Base-by-base conservation (phyloP, 2,329 filamentous ascomycete genomes). In the Fusarium sp. region DNA sequence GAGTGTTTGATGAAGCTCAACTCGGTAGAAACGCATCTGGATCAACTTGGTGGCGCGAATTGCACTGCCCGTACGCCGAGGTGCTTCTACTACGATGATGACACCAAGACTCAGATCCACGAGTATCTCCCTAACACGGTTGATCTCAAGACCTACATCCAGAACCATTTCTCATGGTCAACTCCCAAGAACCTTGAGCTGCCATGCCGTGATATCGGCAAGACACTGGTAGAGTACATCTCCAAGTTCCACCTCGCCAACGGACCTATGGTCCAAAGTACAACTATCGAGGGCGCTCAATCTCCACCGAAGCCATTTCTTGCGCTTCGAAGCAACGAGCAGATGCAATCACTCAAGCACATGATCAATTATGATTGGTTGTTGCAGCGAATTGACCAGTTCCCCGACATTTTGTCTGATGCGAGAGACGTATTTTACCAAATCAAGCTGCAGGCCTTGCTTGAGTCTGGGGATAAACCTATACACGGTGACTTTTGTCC, bases 321-420 rank as follows among this genome's bases (percentile, higher is more conserved):
- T 41, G n/a, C 39, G 5, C 39, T 41, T 41, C 39, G 39, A 41
- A 41, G 39, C 39, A 41, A 41, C 6, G 39, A 37, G 2, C 25
- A 70, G 2, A 70, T 70, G 66, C 67, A 70, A 20, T 30, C 27
- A 5, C 30, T 71, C 1, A 61, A 66, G 5, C 35, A 62, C 18
- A 20, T 7, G 10, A 61, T 62, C 13, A 61, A 71, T 11, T 66
- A 52, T n/a, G 56, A 62, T 20, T 70, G 61, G 68, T 16, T 71
- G n/a, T 30, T 66, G 2, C 52, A 64, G 7, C 58, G 65, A 6
- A 9, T 68, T 20, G 27, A 30, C 0, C 16, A 62, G 16, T 54
- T 70, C 20, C 61, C 67, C 6, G 5, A 10, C 2, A 39, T 62
- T 10, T 10, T 62, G 23, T 25, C 13, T 3, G 45, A 39, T 7